A percentile compares a stretch with the other conserved stretches of the same genome.
phyloP scores from a whole-genome alignment of 2,329 filamentous ascomycete species.

The Aspergillus neoniger region DNA sequence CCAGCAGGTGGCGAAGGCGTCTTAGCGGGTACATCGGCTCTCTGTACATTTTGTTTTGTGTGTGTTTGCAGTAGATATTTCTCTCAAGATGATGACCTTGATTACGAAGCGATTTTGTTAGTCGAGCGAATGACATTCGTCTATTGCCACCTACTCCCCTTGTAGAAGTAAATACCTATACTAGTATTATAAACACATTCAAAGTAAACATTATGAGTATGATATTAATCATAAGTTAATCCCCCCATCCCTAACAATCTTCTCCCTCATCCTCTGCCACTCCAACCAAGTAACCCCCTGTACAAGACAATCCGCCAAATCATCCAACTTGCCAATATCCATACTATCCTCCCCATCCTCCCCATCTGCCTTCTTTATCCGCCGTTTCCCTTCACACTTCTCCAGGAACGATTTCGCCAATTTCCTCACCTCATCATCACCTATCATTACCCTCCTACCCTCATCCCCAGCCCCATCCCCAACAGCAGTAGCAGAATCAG shows the following conservation, averaged over 20 bases:
- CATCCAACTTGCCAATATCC: constrained; percentile 67
- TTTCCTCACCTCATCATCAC: constrained; percentile 18
- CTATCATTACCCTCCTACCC: constrained; percentile 17
- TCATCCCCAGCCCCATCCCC: constrained; percentile 4
- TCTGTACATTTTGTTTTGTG: constrained; percentile 7
- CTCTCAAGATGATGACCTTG: constrained; percentile 10
- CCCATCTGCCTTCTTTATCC: not conserved
- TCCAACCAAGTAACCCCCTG: constrained; percentile 76
- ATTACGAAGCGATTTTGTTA: constrained; percentile 14
- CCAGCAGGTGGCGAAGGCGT: not conserved
- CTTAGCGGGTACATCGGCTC: not conserved
- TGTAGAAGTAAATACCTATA: not conserved
- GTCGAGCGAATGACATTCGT: not conserved
- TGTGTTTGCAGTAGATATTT: constrained; percentile 7
- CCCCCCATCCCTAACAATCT: constrained; percentile 21
- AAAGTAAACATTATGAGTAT: not conserved
- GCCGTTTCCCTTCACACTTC: constrained; percentile 29
- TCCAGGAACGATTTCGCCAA: constrained; percentile 32
- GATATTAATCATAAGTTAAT: not conserved
- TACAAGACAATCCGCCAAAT: constrained; percentile 76
- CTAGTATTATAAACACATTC: not conserved
- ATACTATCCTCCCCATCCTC: constrained; percentile 12
- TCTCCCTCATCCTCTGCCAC: constrained; percentile 60
- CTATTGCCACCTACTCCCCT: too few species aligned
- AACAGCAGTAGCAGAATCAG: not conserved